Conservation (phyloP, 345 rosid genomes). For the Abelmoschus esculentus region DNA sequence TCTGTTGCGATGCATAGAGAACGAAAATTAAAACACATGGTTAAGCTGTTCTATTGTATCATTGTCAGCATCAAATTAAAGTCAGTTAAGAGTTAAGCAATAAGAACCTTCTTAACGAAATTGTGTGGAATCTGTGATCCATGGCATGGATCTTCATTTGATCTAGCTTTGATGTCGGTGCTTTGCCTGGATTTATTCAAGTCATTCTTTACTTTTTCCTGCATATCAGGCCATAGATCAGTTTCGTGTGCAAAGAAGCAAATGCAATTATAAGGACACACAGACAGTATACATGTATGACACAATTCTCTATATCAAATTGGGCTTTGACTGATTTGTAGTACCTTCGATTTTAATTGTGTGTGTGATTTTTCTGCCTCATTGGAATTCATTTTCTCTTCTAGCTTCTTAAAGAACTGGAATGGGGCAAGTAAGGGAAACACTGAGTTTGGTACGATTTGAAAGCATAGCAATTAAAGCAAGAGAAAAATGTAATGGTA, state of each 20-base stretch:
- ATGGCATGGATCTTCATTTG: conserved; percentile 9
- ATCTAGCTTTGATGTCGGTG: conserved; percentile 21
- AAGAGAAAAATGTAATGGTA: neutral
- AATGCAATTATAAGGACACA: neutral
- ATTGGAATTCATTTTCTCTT: conserved; percentile 40
- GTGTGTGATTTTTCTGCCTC: conserved; percentile 31
- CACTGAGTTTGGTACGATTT: conserved; percentile 5
- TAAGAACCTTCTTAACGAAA: conserved; percentile 23
- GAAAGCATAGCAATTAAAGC: neutral
- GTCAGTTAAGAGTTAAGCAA: neutral
- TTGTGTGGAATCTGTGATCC: conserved; percentile 7
- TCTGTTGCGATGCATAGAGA: conserved; percentile 2
- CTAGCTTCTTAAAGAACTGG: conserved; percentile 60
- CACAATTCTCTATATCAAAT: neutral
- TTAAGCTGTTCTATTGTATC: neutral
- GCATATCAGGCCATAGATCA: conserved; percentile 8
- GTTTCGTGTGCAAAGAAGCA: neutral
- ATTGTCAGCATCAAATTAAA: neutral
- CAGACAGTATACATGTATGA: neutral
- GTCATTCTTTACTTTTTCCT: conserved; percentile 24
- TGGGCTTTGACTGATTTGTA: neutral
- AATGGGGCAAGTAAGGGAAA: conserved; percentile 12
- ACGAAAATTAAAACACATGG: conserved; percentile 8
- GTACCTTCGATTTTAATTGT: conserved; percentile 35
- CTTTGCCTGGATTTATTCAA: conserved; percentile 18